Evolutionary conservation across 2,329 filamentous ascomycete species (phyloP), one percentile per base, ranked within the genome.

Genomic region (Colletotrichum cuscutae): DNA sequence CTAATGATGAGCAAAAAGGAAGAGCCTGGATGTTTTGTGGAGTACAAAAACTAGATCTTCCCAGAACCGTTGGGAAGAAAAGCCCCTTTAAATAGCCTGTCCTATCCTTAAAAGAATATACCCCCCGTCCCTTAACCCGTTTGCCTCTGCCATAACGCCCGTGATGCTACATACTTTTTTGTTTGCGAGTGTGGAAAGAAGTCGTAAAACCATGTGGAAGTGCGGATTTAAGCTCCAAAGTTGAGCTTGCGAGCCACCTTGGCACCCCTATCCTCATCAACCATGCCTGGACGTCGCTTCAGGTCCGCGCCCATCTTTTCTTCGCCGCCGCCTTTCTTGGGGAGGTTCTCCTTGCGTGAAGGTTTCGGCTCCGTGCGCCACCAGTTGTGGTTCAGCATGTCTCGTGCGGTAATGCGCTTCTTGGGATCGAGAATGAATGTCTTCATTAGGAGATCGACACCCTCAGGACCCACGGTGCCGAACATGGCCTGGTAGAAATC

Each of bases 371-470:
- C 93, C 28, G 89, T 90, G 53, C 89, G 90, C 95, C 96, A 99
- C 92, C 94, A 99, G 60, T 88, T 85, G 81, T 98, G 95, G 80
- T 91, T 87, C 68, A 99, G 87, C 80, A 97, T 92, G 75, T 94
- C 90, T 46, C 89, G 87, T 0, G 95, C 94, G 0, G 92, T 94
- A 77, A 94, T 92, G 71, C 97, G 89, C 82, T 93, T 95, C 79
- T 91, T 90, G n/a, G 97, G 97, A 83, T 99, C 95, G 74, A 98
- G 89, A 13, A 89, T 88, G 74, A 98, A 87, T 83, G 97, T 97
- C 76, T 90, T 91, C 87, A 97, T 94, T 63, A 99, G 87, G 72
- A 99, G 84, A 81, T 98, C 95, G 35, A 97, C 94, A 56, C 97
- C 97, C 63, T 94, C 90, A 11, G 91, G 84, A 26, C 96, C 97